Evolutionary conservation across 2,329 filamentous ascomycete species (phyloP), one percentile per base, ranked within the genome.

Genomic region (Neopestalotiopsis sp.): DNA sequence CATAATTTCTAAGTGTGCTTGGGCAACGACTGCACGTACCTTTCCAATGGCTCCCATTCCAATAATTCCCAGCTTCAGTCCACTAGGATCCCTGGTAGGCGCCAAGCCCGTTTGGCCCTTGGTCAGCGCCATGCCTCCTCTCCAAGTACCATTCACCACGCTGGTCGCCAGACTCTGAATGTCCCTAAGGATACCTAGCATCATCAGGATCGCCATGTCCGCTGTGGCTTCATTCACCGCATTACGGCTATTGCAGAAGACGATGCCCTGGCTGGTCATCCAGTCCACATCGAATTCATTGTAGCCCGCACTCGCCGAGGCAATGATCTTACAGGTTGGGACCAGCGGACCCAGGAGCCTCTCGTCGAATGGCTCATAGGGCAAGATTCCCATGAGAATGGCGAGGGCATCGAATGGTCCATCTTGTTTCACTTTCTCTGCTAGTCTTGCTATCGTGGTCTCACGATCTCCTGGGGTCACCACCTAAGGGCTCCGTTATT

Each of bases 241-340:
- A 69, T 89, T 81, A 2, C 84, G 75, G 0, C 82, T 82, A 71
- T 88, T 89, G 77, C 85, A 89, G 72, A 89, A 88, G 76, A 80
- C 85, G 32, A 89, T 81, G 4, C 77, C 78, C 9, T 81, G 71
- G 14, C 68, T 56, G 0, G 82, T 81, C 73, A 85, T 78, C 79
- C 80, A 84, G 4, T 80, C 72, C 0, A 85, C 77, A 59, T 83
- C 79, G 49, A 85, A 84, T 71, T 85, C 82, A 69, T 85, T 83
- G 74, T 81, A 86, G 0, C 84, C 84, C 0, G 84, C 84, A 34
- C 81, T 81, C 0, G 81, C 82, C 0, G 84, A 86, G 3, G 79
- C 75, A 34, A 87, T 82, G 68, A 86, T 83, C 65, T 81, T 79
- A 67, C 81, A 84, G 20, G 77, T 66, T 0, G 84, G 84, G 1